A percentile compares a stretch with the other conserved stretches of the same genome.
These are phyloP conservation scores for Mycena olivaceomarginata DNA, from an alignment of 768 basidiomycete genomes.

Conservation along the genomic window DNA sequence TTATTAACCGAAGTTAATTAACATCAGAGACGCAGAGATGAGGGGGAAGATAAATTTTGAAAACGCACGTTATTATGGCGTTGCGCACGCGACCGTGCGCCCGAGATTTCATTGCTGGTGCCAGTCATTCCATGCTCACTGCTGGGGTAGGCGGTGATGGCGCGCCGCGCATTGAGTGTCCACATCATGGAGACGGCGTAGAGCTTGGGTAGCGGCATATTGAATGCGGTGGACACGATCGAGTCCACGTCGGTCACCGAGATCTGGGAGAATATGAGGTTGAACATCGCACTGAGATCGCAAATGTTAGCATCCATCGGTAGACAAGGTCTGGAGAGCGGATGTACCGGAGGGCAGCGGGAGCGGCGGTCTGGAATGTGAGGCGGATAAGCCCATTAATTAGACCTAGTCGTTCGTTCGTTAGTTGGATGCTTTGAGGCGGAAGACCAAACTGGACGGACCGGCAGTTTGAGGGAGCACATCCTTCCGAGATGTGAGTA, in stretches of 20 bases:
- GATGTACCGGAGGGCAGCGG: slow-evolving; percentile 17
- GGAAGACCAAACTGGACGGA: no score
- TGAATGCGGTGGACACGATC: not conserved
- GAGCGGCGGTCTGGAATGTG: slow-evolving; percentile 26
- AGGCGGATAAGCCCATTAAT: slow-evolving; percentile 24
- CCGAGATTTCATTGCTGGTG: not conserved
- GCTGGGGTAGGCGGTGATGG: slow-evolving; percentile 2
- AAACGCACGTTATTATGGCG: slow-evolving; percentile 3
- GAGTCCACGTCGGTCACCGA: not conserved
- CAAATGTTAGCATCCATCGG: no score
- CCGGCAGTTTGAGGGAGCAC: slow-evolving; percentile 20
- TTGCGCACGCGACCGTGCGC: not conserved
- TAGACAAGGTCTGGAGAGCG: not conserved
- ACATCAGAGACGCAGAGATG: no score
- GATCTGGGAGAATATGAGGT: not conserved
- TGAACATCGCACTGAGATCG: not conserved
- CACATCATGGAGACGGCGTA: slow-evolving; percentile 10
- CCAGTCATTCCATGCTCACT: not conserved
- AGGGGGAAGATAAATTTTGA: not conserved
- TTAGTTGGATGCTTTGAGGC: no score
- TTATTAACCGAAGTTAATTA: no score
- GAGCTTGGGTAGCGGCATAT: slow-evolving; percentile 10
- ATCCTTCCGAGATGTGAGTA: not conserved
- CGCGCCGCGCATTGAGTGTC: slow-evolving; percentile 10
- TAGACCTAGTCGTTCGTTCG: not conserved